phyloP scores from a whole-genome alignment of 2,329 filamentous ascomycete species.

The Lachnellula cervina region DNA sequence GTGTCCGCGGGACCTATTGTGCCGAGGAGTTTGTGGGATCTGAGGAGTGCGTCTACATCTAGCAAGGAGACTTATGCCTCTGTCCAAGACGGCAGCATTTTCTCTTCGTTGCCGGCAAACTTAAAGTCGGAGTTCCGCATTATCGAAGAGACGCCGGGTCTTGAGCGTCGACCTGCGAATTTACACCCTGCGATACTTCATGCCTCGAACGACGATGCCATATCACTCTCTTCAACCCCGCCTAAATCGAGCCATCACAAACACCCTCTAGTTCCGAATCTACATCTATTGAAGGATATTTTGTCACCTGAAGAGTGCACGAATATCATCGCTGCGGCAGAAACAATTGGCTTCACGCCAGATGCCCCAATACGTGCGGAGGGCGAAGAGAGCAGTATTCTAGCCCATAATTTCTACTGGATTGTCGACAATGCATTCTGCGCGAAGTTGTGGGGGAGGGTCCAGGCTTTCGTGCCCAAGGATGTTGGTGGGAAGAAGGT shows the following conservation, averaged over 20 bases:
- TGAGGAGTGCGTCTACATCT: conserved; percentile 39
- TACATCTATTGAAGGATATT: conserved; percentile 56
- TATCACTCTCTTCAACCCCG: conserved; percentile 45
- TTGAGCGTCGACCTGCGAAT: conserved; percentile 62
- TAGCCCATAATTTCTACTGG: conserved; percentile 74
- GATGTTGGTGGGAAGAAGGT: conserved; percentile 51
- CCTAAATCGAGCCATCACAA: conserved; percentile 46
- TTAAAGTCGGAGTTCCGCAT: conserved; percentile 45
- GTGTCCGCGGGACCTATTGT: conserved; percentile 44
- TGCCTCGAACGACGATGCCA: conserved; percentile 52
- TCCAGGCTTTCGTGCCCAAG: conserved; percentile 52
- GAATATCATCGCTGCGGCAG: conserved; percentile 61
- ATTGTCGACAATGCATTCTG: conserved; percentile 60
- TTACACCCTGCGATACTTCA: conserved; percentile 62
- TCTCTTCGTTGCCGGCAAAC: conserved; percentile 36
- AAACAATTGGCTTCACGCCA: conserved; percentile 60
- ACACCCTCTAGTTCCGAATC: conserved; percentile 58
- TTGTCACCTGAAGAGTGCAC: conserved; percentile 58
- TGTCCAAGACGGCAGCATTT: conserved; percentile 54
- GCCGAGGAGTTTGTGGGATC: conserved; percentile 57
- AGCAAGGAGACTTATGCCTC: conserved; percentile 48
- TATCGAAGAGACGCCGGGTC: conserved; percentile 57
- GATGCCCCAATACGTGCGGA: conserved; percentile 64
- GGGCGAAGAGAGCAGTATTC: conserved; percentile 54
- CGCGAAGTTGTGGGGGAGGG: conserved; percentile 57